A percentile compares a stretch with the other conserved stretches of the same genome.
Conservation (phyloP, 1,139 yeast genomes). For the Pneumocystis carinii region DNA sequence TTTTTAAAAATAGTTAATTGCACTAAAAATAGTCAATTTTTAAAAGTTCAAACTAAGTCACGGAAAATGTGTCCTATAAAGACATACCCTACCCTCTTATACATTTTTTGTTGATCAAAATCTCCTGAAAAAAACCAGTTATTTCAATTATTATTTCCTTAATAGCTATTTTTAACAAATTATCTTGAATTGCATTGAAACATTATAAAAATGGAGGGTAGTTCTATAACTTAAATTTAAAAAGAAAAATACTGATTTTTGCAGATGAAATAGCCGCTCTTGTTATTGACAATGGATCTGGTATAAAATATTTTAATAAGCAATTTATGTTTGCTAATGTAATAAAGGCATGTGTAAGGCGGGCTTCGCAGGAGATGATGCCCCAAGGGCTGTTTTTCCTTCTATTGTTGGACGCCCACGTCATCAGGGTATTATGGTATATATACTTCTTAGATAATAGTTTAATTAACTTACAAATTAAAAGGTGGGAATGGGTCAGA, state of each 20-base stretch:
- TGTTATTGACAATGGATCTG: conserved; percentile 99
- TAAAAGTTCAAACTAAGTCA: not conserved
- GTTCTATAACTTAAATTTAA: not conserved
- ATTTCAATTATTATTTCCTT: not conserved
- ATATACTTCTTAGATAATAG: not conserved
- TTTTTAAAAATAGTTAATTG: too few species aligned
- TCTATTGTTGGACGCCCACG: conserved; percentile 99
- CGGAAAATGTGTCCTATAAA: not conserved
- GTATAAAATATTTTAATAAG: conserved; percentile 69
- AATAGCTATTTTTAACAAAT: not conserved
- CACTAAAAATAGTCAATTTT: too few species aligned
- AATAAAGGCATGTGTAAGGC: conserved; percentile 29
- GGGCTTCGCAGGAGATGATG: conserved; percentile 99
- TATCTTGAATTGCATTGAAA: not conserved
- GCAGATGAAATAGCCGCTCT: conserved; percentile 23
- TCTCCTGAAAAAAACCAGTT: not conserved
- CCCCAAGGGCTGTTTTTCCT: conserved; percentile 99
- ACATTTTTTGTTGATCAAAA: not conserved
- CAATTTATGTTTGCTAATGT: not conserved
- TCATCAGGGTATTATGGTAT: conserved; percentile 75
- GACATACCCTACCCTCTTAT: not conserved
- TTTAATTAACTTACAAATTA: conserved; percentile 13
- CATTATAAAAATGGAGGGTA: not conserved
- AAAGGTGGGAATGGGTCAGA: conserved; percentile 86
- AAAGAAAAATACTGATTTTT: not conserved